Evolutionary conservation across 768 basidiomycete species (phyloP).

Genomic region (Suillus ampliporus): DNA sequence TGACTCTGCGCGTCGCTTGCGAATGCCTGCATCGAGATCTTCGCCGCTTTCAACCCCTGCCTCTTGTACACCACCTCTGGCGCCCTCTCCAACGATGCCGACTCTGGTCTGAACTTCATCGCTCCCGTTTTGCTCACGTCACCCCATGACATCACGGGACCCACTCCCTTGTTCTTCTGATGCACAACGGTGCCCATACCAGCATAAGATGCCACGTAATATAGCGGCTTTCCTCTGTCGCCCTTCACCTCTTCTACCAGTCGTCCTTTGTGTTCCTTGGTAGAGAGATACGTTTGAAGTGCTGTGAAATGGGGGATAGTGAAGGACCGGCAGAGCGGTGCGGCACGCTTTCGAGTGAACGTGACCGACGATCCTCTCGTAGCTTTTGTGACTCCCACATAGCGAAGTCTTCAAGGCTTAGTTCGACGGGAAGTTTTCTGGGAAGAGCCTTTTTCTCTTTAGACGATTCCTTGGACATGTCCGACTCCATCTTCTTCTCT

Average conservation of each 20-base stretch:
- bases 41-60: conserved; percentile 45
- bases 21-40: conserved; percentile 38
- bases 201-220: conserved; percentile 38
- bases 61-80: conserved; percentile 54
- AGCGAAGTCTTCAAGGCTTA: conserved; percentile 46
- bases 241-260: conserved; percentile 44
- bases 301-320: conserved; percentile 59
- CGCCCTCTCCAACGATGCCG: conserved; percentile 36
- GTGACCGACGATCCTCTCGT: conserved; percentile 28
- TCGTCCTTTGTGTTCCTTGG: conserved; percentile 63
- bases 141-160: conserved; percentile 33
- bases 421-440: conserved; percentile 6
- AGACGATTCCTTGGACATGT: conserved; percentile 20
- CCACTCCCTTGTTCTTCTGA: conserved; percentile 23
- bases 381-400: conserved; percentile 25
- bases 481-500: conserved; percentile 15
- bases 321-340: conserved; percentile 67
- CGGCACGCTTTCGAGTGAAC: conserved; percentile 63
- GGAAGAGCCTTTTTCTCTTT: background rate
- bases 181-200: conserved; percentile 32
- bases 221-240: conserved; percentile 16
- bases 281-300: conserved; percentile 59
- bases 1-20: conserved; percentile 37
- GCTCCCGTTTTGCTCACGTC: conserved; percentile 34
- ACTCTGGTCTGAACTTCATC: conserved; percentile 35